phyloP scores from a whole-genome alignment of 768 basidiomycete species.

The Pleurotus eryngii region DNA sequence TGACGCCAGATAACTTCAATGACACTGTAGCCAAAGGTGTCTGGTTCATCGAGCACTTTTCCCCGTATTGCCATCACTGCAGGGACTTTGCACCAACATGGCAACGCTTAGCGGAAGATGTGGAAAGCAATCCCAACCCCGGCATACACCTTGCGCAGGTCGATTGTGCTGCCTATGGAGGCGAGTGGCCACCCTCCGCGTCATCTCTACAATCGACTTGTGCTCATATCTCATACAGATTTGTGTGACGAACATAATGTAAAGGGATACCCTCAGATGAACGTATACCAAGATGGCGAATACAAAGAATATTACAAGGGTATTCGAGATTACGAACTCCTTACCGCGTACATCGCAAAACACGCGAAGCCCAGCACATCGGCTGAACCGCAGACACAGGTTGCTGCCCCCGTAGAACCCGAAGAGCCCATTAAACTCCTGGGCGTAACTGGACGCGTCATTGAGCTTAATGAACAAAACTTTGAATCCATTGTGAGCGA shows the following conservation, averaged over 20 bases:
- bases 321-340: slow-evolving; percentile 46
- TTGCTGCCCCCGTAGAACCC: slow-evolving; percentile 16
- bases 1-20: slow-evolving; percentile 62
- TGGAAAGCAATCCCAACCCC: slow-evolving; percentile 40
- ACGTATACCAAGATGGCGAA: slow-evolving; percentile 67
- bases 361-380: slow-evolving; percentile 25
- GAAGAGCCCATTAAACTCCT: background rate
- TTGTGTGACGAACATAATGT: slow-evolving; percentile 72
- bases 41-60: slow-evolving; percentile 84
- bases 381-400: slow-evolving; percentile 11
- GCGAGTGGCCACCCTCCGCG: slow-evolving; percentile 37
- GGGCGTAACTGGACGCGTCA: slow-evolving; percentile 30
- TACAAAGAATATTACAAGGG: slow-evolving; percentile 55
- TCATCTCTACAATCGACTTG: background rate
- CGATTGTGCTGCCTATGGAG: slow-evolving; percentile 75
- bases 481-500: slow-evolving; percentile 36
- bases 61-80: slow-evolving; percentile 83
- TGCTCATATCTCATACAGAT: slow-evolving; percentile 43
- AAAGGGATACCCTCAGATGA: slow-evolving; percentile 71
- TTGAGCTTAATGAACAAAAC: slow-evolving; percentile 29
- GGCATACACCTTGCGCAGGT: slow-evolving; percentile 75
- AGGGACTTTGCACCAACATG: slow-evolving; percentile 78
- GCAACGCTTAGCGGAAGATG: slow-evolving; percentile 59
- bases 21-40: slow-evolving; percentile 50
- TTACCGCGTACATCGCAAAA: slow-evolving; percentile 53